Evolutionary conservation across 176 grass and related monocot species (phyloP), one percentile per base, ranked within the genome.

Genomic region (Carex littledalei): DNA sequence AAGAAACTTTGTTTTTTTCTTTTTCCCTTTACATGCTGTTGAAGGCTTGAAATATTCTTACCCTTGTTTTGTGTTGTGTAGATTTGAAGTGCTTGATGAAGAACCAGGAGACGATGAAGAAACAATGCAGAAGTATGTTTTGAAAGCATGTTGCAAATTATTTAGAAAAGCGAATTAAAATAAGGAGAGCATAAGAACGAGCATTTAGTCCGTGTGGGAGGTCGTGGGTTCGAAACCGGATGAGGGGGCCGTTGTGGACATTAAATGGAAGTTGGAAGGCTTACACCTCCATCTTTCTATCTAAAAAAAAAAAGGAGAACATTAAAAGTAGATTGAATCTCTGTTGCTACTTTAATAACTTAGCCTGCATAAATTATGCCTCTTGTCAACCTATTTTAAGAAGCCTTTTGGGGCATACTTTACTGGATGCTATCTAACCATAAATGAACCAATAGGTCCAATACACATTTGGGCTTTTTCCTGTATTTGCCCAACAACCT

Each of bases 91-190:
- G 63, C 81, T 98, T 82, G 95, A 98, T 6, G 95, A 98, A 86
- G 95, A 98, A 63, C 95, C 95, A 72, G 95, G 95, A 90, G 95
- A 98, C 56, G 95, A 98, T 52, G 95, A 98, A 90, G 95, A 98
- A 81, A 95, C 86, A 64, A 81, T 84, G 69, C 95, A 98, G 90
- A 93, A 89, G 91, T 98, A 87, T 56, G 74, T 31, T 55, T 22
- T 78, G 24, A 78, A 55, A 78, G 7, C 24, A 15, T 8, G 14
- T 32, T 26, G 47, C 45, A 16, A 77, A 29, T 55, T 54, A 55
- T 78, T 31, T 78, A 78, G 43, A 56, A 77, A 77, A 77, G 5
- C 15, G 45, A 54, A 22, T 77, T 12, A 77, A 53, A 55, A 24
- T 77, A 31, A 55, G 2, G 22, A 78, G 26, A 81, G 8, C 8